A percentile compares a stretch with the other conserved stretches of the same genome.
Evolutionary conservation across 2,329 filamentous ascomycete species (phyloP).

Genomic region (Aspergillus pseudoterreus): DNA sequence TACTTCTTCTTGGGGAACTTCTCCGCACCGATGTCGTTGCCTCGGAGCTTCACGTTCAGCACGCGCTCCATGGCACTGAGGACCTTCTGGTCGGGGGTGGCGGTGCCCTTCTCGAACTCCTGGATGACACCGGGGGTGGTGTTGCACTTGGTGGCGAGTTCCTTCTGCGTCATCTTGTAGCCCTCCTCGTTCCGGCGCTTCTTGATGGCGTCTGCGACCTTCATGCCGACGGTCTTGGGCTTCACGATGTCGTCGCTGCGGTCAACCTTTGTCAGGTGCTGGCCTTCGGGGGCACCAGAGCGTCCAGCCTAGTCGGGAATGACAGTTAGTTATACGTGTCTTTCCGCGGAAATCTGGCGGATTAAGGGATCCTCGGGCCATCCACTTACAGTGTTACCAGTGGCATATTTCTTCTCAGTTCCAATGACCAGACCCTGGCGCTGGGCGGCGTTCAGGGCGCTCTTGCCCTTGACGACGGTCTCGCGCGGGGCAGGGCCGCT

Average conservation of each 20-base stretch:
- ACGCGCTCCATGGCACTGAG: constrained; percentile 73
- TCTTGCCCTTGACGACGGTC: constrained; percentile 82
- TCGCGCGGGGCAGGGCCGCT: constrained; percentile 67
- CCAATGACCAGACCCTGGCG: constrained; percentile 70
- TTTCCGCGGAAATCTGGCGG: not conserved
- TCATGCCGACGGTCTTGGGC: constrained; percentile 81
- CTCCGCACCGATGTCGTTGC: constrained; percentile 78
- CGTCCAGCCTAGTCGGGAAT: constrained; percentile 35
- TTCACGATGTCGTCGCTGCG: constrained; percentile 96
- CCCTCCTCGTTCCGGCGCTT: constrained; percentile 74
- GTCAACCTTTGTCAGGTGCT: constrained; percentile 97
- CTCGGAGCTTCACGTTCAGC: constrained; percentile 83
- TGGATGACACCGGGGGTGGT: constrained; percentile 75
- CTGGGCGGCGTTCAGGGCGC: constrained; percentile 82
- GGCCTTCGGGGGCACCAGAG: constrained; percentile 66
- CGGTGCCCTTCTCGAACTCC: constrained; percentile 79
- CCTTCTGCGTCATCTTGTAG: constrained; percentile 95
- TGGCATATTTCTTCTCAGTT: constrained; percentile 88
- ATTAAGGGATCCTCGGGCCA: not conserved
- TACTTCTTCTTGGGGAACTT: constrained; percentile 74
- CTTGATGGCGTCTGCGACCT: constrained; percentile 78
- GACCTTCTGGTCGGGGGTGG: constrained; percentile 78
- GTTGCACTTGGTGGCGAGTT: constrained; percentile 82
- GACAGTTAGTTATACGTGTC: not conserved
- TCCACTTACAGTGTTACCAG: constrained; percentile 73